These are phyloP conservation scores for Venturia oleaginea DNA, from an alignment of 2,329 filamentous ascomycete genomes.

Conservation along the genomic window DNA sequence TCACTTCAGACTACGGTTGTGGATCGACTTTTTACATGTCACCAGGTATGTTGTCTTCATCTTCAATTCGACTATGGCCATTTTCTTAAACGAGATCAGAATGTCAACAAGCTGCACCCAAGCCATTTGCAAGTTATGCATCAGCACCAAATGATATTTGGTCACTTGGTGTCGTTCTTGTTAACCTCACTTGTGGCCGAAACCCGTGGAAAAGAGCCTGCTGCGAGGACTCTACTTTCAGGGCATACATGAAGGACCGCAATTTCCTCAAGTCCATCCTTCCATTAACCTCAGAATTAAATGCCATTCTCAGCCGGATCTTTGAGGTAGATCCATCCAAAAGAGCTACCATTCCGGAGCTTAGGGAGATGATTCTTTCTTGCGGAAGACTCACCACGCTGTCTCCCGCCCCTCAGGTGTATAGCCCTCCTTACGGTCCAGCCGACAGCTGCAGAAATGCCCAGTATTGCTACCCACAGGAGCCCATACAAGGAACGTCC, in stretches of 20 bases:
- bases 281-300: conserved; percentile 80
- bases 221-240: conserved; percentile 87
- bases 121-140: conserved; percentile 67
- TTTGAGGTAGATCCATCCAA: conserved; percentile 80
- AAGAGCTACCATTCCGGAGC: conserved; percentile 71
- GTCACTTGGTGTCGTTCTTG: conserved; percentile 95
- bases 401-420: background rate
- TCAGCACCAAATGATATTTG: conserved; percentile 95
- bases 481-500: conserved; percentile 18
- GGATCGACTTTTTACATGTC: conserved; percentile 99
- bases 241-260: conserved; percentile 74
- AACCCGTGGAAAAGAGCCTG: conserved; percentile 99
- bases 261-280: conserved; percentile 89
- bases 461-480: background rate
- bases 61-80: conserved; percentile 12
- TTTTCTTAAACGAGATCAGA: conserved; percentile 48
- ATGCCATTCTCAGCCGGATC: conserved; percentile 75
- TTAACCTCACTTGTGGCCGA: conserved; percentile 94
- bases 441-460: conserved; percentile 6
- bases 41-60: conserved; percentile 54
- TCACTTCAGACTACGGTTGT: conserved; percentile 91
- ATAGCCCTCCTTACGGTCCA: conserved; percentile 7
- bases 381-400: conserved; percentile 63
- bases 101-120: conserved; percentile 71
- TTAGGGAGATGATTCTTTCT: conserved; percentile 65